Evolutionary conservation across 371 early-diverging fungal genomes (phyloP).

Genomic region (Mycotypha africana): DNA sequence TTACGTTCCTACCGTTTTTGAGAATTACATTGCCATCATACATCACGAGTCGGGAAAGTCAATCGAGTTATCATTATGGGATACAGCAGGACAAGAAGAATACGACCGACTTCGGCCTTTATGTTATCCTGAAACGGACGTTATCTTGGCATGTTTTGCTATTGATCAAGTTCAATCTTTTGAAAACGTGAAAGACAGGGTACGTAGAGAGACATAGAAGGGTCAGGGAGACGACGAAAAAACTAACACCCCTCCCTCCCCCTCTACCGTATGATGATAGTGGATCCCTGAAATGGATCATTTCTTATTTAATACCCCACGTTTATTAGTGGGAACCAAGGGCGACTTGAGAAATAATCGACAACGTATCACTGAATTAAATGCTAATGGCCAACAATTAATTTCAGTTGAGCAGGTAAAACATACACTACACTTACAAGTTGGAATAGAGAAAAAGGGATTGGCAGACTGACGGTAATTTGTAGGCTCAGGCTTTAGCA

Average conservation of each 20-base stretch:
- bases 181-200: slow-evolving; percentile 30
- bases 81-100: slow-evolving; percentile 76
- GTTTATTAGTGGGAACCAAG: slow-evolving; percentile 18
- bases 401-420: slow-evolving; percentile 14
- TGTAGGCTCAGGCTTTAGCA: slow-evolving; percentile 14
- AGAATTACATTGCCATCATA: slow-evolving; percentile 72
- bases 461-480: neutral
- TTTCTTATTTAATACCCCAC: slow-evolving; percentile 15
- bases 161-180: slow-evolving; percentile 39
- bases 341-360: slow-evolving; percentile 8
- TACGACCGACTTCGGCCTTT: slow-evolving; percentile 44
- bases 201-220: neutral
- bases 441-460: neutral
- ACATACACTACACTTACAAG: neutral
- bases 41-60: slow-evolving; percentile 70
- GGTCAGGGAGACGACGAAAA: neutral
- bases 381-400: slow-evolving; percentile 11
- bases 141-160: slow-evolving; percentile 43
- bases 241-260: too few relatives aligned
- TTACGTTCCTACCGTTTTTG: slow-evolving; percentile 67
- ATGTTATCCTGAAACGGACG: slow-evolving; percentile 43
- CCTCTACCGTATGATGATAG: too few relatives aligned
- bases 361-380: slow-evolving; percentile 7
- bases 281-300: slow-evolving; percentile 23
- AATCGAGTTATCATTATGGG: slow-evolving; percentile 79